phyloP scores from a whole-genome alignment of 768 basidiomycete species.

The Suillus variegatus region DNA sequence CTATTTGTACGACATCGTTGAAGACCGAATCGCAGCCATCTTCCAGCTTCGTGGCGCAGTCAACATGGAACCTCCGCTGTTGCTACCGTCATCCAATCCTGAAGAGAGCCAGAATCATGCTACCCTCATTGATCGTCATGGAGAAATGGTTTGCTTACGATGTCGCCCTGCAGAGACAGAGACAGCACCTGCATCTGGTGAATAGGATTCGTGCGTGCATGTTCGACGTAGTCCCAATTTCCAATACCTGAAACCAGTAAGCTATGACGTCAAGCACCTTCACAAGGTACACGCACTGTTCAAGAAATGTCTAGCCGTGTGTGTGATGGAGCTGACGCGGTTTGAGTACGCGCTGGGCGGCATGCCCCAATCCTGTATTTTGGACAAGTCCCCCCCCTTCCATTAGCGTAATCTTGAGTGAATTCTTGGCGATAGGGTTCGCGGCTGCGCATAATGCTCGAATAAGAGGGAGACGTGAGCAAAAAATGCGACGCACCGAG shows the following conservation, averaged over 20 bases:
- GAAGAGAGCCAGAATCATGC: slow-evolving; percentile 69
- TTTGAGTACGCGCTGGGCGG: slow-evolving; percentile 65
- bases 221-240: slow-evolving; percentile 78
- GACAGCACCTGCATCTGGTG: slow-evolving; percentile 90
- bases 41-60: slow-evolving; percentile 91
- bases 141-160: slow-evolving; percentile 65
- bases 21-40: slow-evolving; percentile 72
- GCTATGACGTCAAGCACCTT: slow-evolving; percentile 1
- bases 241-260: slow-evolving; percentile 60
- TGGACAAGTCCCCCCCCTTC: slow-evolving; percentile 80
- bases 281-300: slow-evolving; percentile 43
- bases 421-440: slow-evolving; percentile 47
- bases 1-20: slow-evolving; percentile 74
- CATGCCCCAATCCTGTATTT: slow-evolving; percentile 66
- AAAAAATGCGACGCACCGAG: slow-evolving; percentile 54
- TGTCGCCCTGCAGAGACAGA: slow-evolving; percentile 15
- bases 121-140: slow-evolving; percentile 77
- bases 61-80: slow-evolving; percentile 81
- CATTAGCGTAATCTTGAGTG: slow-evolving; percentile 67
- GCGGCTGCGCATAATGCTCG: slow-evolving; percentile 44
- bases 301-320: slow-evolving; percentile 66
- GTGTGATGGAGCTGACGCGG: slow-evolving; percentile 85
- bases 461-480: not conserved
- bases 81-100: slow-evolving; percentile 68
- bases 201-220: slow-evolving; percentile 65